Conservation (phyloP, 192 early-diverging fungal species). For the Podila epigama region DNA sequence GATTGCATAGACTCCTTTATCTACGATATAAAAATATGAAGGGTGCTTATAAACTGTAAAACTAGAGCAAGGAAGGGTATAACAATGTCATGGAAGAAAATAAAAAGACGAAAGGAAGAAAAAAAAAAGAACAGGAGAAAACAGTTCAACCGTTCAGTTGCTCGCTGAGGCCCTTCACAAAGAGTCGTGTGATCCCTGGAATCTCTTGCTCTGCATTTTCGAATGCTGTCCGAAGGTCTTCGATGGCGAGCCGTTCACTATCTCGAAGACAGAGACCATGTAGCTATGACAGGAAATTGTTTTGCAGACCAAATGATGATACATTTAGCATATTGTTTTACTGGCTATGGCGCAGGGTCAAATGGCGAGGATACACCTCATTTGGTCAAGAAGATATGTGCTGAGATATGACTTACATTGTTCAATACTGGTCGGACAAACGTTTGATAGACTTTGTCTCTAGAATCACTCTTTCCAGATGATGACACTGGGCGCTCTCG, state of each 20-base stretch:
- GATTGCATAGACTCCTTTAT: too few species aligned
- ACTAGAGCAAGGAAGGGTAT: not conserved
- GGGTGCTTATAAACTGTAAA: too few species aligned
- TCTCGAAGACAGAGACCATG: slow-evolving; percentile 30
- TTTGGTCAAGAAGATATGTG: not conserved
- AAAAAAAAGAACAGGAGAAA: not conserved
- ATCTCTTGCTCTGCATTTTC: slow-evolving; percentile 46
- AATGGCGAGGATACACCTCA: not conserved
- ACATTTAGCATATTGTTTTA: too few species aligned
- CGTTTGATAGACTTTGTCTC: slow-evolving; percentile 44
- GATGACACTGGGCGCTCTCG: slow-evolving; percentile 16
- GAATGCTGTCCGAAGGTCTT: slow-evolving; percentile 31
- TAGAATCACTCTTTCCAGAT: slow-evolving; percentile 2
- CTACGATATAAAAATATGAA: not conserved
- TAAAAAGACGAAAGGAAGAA: not conserved
- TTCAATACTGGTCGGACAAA: slow-evolving; percentile 37
- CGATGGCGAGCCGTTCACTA: slow-evolving; percentile 33
- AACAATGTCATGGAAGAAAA: not conserved
- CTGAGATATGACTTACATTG: slow-evolving; percentile 9
- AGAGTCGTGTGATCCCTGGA: slow-evolving; percentile 30
- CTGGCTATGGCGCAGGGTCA: too few species aligned
- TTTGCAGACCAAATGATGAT: not conserved
- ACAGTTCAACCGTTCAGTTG: slow-evolving; percentile 31
- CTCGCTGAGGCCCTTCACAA: slow-evolving; percentile 43
- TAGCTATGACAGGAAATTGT: slow-evolving; percentile 7